Base-by-base conservation (phyloP, 768 basidiomycete species). In the Suillus alpinus region DNA sequence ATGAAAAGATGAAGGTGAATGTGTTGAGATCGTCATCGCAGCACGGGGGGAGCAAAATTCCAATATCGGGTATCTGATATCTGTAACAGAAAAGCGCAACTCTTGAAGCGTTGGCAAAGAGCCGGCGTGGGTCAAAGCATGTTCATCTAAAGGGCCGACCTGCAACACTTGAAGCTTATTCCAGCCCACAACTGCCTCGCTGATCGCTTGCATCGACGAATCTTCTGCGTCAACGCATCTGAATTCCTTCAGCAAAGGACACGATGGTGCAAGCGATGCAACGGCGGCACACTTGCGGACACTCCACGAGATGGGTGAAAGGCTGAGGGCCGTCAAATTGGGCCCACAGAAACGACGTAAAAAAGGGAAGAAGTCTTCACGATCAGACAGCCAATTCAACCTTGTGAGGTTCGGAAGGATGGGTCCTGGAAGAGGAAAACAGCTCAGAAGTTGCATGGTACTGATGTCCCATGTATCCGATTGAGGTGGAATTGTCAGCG, bases 351-450 rank as follows among this genome's bases (percentile, higher is more conserved):
- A 49, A 18, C 47, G 26, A 49, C 47, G 47, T 18, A 49, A 31
- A 16, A 49, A 49, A 49, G 47, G 47, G 47, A 49, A 49, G 26
- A 49, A 49, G 16, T 49, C 26, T 31, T 49, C 47, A 18, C 47
- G 26, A 29, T 49, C 9, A 2, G 47, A 31, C 4, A 49, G 16
- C 71, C 71, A 73, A 26, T 64, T 56, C 32, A 72, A 63, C 34
- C 65, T 66, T 0, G 57, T 69, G n/a, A 71, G 66, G 13, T 69
- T 73, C 5, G 70, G 71, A 23, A 73, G 69, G 4, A 73, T 39
- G 0, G 71, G 71, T 9, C 47, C 47, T 18, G 26, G 47, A 49
- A 29, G 16, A 29, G 47, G 47, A 49, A 29, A 29, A 31, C 47
- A 49, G 4, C 47, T 49, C 8, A 49, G 29, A 49, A 49, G 47